These are phyloP conservation scores for Alternaria tenuissima DNA, from an alignment of 2,329 filamentous ascomycete species.

Conservation along the genomic window DNA sequence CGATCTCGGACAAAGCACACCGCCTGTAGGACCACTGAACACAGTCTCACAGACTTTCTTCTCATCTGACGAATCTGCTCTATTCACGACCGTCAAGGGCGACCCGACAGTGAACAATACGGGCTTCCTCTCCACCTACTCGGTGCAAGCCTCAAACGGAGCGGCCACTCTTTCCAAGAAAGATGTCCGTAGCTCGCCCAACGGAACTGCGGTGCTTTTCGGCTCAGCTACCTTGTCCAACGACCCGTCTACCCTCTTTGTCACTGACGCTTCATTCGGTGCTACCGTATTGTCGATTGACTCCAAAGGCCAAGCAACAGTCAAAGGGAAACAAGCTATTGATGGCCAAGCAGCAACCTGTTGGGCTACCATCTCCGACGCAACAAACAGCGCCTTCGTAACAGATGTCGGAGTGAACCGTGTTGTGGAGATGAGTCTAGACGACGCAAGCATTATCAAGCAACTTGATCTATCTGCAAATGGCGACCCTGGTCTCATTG, in stretches of 20 bases:
- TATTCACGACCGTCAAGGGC: slow-evolving; percentile 69
- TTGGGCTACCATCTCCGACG: slow-evolving; percentile 62
- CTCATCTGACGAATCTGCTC: slow-evolving; percentile 60
- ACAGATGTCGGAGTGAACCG: slow-evolving; percentile 63
- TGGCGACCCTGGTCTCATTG: slow-evolving; percentile 64
- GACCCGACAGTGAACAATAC: slow-evolving; percentile 63
- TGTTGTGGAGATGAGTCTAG: slow-evolving; percentile 64
- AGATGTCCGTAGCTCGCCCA: slow-evolving; percentile 54
- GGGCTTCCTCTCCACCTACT: slow-evolving; percentile 64
- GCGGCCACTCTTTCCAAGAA: slow-evolving; percentile 21
- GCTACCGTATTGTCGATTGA: slow-evolving; percentile 60
- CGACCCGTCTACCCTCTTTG: slow-evolving; percentile 55
- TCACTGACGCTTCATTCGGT: slow-evolving; percentile 68
- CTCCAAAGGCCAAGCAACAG: slow-evolving; percentile 38
- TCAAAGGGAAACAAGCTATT: slow-evolving; percentile 52
- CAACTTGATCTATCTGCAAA: slow-evolving; percentile 50
- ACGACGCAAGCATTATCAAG: slow-evolving; percentile 56
- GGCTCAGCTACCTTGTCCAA: slow-evolving; percentile 60
- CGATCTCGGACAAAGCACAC: slow-evolving; percentile 64
- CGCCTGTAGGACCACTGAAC: slow-evolving; percentile 65
- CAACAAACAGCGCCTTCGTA: slow-evolving; percentile 64
- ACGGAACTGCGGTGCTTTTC: slow-evolving; percentile 66
- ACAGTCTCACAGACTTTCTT: slow-evolving; percentile 70
- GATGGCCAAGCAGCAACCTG: slow-evolving; percentile 65
- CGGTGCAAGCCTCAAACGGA: slow-evolving; percentile 46